Base-by-base conservation (phyloP, 2,329 filamentous ascomycete species). In the Coleophoma cylindrospora region DNA sequence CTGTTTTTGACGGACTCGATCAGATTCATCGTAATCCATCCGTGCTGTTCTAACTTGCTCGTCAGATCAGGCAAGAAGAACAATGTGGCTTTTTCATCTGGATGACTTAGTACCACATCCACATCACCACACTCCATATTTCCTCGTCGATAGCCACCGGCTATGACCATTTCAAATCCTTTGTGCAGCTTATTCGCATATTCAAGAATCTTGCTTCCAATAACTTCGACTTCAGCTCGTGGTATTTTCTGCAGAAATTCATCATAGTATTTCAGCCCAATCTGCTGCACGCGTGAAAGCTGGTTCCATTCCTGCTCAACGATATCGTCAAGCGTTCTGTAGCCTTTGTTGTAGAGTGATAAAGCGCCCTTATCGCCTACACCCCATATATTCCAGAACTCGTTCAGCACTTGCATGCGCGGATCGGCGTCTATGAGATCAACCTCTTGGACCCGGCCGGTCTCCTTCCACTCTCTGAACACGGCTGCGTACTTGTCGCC, bases 221-320 rank as follows among this genome's bases (percentile, higher is more conserved):
- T 95, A 0, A 65, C 61, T 57, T 89, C 84, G 0, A 90, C 87
- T 66, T 97, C 91, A 0, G 63, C 51, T 1, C 91, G 80, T 0
- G 89, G 79, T 4, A 97, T 89, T 13, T 79, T 82, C 14, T 76
- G 68, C 43, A 80, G 71, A 49, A 99, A 87, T 55, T 97, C 92
- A 34, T 95, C 87, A 65, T 95, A 96, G 68, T 84, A 96, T 65
- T 97, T 97, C 41, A 96, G 74, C 0, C 94, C 92, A 49, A 97
- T 95, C 65, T 97, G 91, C 67, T 96, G 92, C 1, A 89, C 87
- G 12, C 91, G 82, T 1, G 77, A 86, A 1, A 97, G 73, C 0
- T 68, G 74, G 17, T 74, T 65, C 92, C 92, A 97, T 11, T 88
- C 91, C 60, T 83, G 79, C 61, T 95, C 87, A 38, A 96, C 75